Conservation (phyloP, 83 land plant genomes). For the Larix sibirica region DNA sequence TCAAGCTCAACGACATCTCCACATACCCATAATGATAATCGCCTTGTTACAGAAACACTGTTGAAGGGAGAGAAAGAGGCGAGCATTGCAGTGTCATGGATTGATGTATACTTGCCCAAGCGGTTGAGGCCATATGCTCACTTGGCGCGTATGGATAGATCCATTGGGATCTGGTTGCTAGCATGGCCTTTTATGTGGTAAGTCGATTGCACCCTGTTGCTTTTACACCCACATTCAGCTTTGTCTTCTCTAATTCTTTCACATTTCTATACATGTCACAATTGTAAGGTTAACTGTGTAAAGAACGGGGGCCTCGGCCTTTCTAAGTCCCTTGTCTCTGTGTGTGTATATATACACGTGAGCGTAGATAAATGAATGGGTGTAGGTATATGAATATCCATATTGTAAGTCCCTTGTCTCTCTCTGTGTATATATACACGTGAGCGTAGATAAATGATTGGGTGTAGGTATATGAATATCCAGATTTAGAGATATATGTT, state of each 20-base stretch:
- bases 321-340: too few relatives aligned
- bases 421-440: too few relatives aligned
- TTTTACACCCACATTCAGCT: neutral
- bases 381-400: too few relatives aligned
- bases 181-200: constrained; percentile 99
- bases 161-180: constrained; percentile 93
- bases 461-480: too few relatives aligned
- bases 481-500: too few relatives aligned
- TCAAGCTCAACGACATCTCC: neutral
- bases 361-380: too few relatives aligned
- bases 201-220: neutral
- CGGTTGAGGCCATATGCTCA: constrained; percentile 58
- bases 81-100: constrained; percentile 43
- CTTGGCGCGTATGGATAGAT: constrained; percentile 81
- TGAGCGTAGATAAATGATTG: too few relatives aligned
- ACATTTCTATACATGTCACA: neutral
- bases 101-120: constrained; percentile 54
- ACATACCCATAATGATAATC: neutral
- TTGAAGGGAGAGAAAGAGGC: neutral
- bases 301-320: neutral
- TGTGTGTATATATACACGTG: too few relatives aligned
- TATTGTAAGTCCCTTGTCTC: too few relatives aligned
- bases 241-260: neutral
- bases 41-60: neutral
- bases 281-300: too few relatives aligned